Conservation (phyloP, 768 basidiomycete genomes). For the Dentipellis fragilis region DNA sequence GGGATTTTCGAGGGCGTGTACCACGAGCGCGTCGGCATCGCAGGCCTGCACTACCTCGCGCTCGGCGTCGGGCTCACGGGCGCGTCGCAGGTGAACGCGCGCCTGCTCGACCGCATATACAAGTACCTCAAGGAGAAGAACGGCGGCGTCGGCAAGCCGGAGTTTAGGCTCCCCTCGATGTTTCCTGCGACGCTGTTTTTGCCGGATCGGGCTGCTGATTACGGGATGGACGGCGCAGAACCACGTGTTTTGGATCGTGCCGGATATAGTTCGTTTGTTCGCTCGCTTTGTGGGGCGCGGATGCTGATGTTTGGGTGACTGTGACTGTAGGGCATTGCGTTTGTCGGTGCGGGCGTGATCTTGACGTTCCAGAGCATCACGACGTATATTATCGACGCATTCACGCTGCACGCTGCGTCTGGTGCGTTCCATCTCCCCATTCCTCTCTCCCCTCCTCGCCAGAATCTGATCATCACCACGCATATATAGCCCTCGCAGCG, state of each 20-base stretch:
- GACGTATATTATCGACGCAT: conserved; percentile 59
- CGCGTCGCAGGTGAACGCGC: conserved; percentile 45
- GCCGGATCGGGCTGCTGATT: conserved; percentile 59
- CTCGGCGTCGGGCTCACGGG: conserved; percentile 50
- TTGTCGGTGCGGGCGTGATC: conserved; percentile 49
- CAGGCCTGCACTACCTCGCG: conserved; percentile 63
- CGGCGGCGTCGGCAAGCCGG: conserved; percentile 42
- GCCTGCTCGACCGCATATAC: conserved; percentile 48
- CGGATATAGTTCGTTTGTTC: conserved; percentile 40
- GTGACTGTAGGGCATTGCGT: conserved; percentile 51
- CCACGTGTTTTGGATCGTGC: conserved; percentile 56
- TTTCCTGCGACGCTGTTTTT: conserved; percentile 47
- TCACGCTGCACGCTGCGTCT: conserved; percentile 59
- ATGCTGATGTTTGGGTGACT: no score
- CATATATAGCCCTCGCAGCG: conserved; percentile 47
- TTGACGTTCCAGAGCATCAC: conserved; percentile 53
- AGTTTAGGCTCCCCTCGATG: conserved; percentile 47
- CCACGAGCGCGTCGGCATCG: conserved; percentile 42
- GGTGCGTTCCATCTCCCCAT: conserved; percentile 26
- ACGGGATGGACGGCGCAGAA: conserved; percentile 60
- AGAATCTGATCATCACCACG: conserved; percentile 5
- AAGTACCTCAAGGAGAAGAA: conserved; percentile 40
- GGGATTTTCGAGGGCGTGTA: conserved; percentile 48
- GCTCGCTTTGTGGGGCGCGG: no score
- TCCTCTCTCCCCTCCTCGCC: neutral